These are phyloP conservation scores for Suillus discolor DNA, from an alignment of 768 basidiomycete species.

Conservation along the genomic window DNA sequence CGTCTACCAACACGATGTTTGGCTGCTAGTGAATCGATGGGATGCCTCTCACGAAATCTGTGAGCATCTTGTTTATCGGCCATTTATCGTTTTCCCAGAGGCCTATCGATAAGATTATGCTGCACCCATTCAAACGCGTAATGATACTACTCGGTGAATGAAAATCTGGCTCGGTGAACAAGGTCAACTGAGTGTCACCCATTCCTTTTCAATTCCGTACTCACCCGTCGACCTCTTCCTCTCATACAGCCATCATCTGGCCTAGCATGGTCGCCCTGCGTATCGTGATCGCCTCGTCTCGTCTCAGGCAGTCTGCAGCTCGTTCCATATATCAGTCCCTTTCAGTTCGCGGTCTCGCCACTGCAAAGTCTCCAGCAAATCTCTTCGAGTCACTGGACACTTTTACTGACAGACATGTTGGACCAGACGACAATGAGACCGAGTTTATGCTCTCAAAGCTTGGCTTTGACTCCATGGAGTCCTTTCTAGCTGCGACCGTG, in stretches of 20 bases:
- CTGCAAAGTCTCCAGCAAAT: constrained; percentile 57
- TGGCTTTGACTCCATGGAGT: constrained; percentile 87
- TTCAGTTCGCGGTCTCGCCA: constrained; percentile 51
- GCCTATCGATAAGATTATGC: constrained; percentile 12
- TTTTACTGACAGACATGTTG: constrained; percentile 90
- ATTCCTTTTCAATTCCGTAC: constrained; percentile 17
- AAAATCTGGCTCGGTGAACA: constrained; percentile 43
- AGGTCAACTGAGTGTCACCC: constrained; percentile 17
- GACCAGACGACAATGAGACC: constrained; percentile 84
- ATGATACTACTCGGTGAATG: constrained; percentile 38
- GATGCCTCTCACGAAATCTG: neutral
- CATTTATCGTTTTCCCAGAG: constrained; percentile 17
- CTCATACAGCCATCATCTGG: constrained; percentile 22
- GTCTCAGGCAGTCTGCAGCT: constrained; percentile 22
- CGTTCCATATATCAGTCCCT: constrained; percentile 19
- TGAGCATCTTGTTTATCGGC: neutral
- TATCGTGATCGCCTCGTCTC: constrained; percentile 21
- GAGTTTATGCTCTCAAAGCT: constrained; percentile 79
- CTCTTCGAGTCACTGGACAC: constrained; percentile 88
- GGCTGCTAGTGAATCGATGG: neutral
- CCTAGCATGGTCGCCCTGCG: constrained; percentile 31
- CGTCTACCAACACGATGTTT: neutral
- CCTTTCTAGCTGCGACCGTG: constrained; percentile 82
- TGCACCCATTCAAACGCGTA: constrained; percentile 28
- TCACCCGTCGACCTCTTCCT: constrained; percentile 13